Base-by-base conservation (phyloP, 2,329 filamentous ascomycete genomes). In the Neopestalotiopsis rosae region DNA sequence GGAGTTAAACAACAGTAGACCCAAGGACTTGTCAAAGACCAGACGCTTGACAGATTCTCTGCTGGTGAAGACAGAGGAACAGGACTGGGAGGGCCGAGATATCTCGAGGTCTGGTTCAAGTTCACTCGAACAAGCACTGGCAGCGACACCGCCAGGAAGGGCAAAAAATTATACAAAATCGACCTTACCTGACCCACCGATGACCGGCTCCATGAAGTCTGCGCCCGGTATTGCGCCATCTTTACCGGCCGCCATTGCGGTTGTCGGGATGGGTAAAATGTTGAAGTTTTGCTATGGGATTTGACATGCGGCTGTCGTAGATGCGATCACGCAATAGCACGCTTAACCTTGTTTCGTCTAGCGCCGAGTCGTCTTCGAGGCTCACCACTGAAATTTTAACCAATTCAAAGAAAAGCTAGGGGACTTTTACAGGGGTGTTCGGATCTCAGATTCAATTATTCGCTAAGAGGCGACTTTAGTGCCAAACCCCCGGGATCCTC, bases 271-370 rank as follows among this genome's bases (percentile, higher is more conserved):
- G 14, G 52, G 56, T 38, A n/a, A 38, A 4, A 56, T 67, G 65
- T 67, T 67, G 72, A 70, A 70, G 61, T 52, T 73, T 73, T 62
- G 73, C 68, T 69, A 71, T 74, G 59, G n/a, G 70, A 69, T 67
- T 28, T 17, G 30, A 28, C 40, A 42, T 52, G 32, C 65, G 65
- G 56, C 65, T 30, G 65, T 56, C 32, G 30, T 42, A 52, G 70
- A 68, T 45, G 45, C 67, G 72, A 75, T 74, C 73, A 75, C 73
- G 73, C 73, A 72, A 75, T 75, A 61, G 45, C 34, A 13, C 61
- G 40, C 72, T 75, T 72, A 67, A 12, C 71, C 34, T 7, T 52
- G 24, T 57, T 20, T 32, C 64, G 66, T 1, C 68, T 73, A 73
- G 71, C 62, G 63, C 24, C 5, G 13, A 17, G 14, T 66, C 34